Evolutionary conservation across 805 yeast genomes (phyloP).

Genomic region (Debaryomyces castellii): DNA sequence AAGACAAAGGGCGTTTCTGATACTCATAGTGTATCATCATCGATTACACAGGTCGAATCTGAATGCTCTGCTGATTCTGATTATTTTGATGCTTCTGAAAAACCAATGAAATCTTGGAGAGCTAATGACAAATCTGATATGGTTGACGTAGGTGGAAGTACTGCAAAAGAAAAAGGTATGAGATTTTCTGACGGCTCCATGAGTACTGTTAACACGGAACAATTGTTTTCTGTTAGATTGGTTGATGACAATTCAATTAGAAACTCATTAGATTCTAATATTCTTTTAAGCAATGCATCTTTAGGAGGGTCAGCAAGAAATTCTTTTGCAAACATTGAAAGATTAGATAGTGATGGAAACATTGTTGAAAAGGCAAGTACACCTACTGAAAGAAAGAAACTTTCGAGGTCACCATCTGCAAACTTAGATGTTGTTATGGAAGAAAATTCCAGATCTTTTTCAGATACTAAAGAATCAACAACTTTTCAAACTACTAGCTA

Average conservation of each 20-base stretch:
- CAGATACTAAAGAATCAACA: slow-evolving; percentile 6
- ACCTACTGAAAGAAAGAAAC: slow-evolving; percentile 3
- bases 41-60: slow-evolving; percentile 54
- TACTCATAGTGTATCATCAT: slow-evolving; percentile 41
- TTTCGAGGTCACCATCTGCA: slow-evolving; percentile 23
- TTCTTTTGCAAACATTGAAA: slow-evolving; percentile 37
- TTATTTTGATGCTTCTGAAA: slow-evolving; percentile 36
- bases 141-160: slow-evolving; percentile 2
- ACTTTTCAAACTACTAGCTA: slow-evolving; percentile 10
- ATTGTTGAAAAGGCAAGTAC: slow-evolving; percentile 22
- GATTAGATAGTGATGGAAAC: slow-evolving; percentile 47
- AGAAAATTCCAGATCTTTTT: slow-evolving; percentile 25
- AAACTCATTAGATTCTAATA: slow-evolving; percentile 18
- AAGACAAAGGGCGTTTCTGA: slow-evolving; percentile 23
- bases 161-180: slow-evolving; percentile 44
- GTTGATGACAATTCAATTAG: slow-evolving; percentile 54
- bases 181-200: slow-evolving; percentile 70
- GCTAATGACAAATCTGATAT: slow-evolving; percentile 34
- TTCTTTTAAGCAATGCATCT: slow-evolving; percentile 23
- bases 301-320: slow-evolving; percentile 26
- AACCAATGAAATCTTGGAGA: slow-evolving; percentile 44
- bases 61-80: slow-evolving; percentile 20
- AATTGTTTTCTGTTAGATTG: slow-evolving; percentile 73
- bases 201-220: slow-evolving; percentile 84
- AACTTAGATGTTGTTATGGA: slow-evolving; percentile 31